Percentiles rank a stretch among this genome's conserved stretches.
Evolutionary conservation across 2,329 filamentous ascomycete species (phyloP).

Genomic region (Monilinia vaccinii-corymbosi): DNA sequence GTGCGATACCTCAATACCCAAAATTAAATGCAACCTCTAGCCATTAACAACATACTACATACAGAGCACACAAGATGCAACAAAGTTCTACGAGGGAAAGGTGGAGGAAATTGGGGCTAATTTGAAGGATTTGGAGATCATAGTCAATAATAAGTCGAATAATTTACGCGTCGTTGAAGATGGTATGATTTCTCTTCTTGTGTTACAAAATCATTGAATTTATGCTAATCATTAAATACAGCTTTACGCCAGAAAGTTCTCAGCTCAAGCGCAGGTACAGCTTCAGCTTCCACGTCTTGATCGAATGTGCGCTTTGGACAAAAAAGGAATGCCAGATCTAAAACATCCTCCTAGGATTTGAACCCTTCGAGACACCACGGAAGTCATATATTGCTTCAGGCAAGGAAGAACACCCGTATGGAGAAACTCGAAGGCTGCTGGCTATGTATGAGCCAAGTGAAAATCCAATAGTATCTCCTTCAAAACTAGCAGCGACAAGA

Average conservation of each 20-base stretch:
- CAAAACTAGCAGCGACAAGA: neutral
- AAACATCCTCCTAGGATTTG: neutral
- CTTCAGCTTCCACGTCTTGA: constrained; percentile 29
- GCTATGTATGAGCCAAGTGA: neutral
- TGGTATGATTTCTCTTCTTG: constrained; percentile 39
- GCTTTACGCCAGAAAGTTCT: constrained; percentile 45
- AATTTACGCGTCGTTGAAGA: constrained; percentile 86
- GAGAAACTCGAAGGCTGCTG: neutral
- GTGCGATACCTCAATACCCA: constrained; percentile 31
- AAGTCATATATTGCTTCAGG: neutral
- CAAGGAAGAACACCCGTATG: neutral
- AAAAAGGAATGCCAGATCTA: constrained; percentile 9
- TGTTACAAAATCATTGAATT: neutral
- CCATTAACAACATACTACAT: constrained; percentile 17
- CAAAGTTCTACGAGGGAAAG: constrained; percentile 59
- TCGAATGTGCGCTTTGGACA: constrained; percentile 5
- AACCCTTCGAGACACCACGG: neutral
- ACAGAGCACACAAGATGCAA: constrained; percentile 48
- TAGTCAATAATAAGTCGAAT: constrained; percentile 67
- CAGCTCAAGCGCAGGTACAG: constrained; percentile 32
- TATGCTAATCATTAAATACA: constrained; percentile 26
- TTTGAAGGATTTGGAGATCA: constrained; percentile 57
- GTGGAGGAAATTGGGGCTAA: constrained; percentile 56
- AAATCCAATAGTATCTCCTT: neutral
- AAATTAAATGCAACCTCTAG: neutral